These are phyloP conservation scores for Backusella parvicylindrica DNA, from an alignment of 192 early-diverging fungal genomes.

Conservation along the genomic window DNA sequence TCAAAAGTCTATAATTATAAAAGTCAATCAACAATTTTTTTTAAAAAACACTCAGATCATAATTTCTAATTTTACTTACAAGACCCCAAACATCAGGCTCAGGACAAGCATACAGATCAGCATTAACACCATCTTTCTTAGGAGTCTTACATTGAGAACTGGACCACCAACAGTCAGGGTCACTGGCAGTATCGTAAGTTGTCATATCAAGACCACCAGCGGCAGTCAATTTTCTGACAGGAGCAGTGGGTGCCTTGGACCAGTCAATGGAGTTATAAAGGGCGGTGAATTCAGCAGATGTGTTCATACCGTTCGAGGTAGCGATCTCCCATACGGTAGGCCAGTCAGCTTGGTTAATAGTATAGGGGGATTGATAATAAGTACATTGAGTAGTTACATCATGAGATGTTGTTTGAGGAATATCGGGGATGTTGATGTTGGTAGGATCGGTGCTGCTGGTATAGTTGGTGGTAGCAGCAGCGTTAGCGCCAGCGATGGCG, in stretches of 20 bases:
- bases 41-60: neutral
- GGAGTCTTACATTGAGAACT: constrained; percentile 38
- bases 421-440: constrained; percentile 29
- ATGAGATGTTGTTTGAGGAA: constrained; percentile 35
- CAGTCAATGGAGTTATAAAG: constrained; percentile 48
- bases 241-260: constrained; percentile 34
- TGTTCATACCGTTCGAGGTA: constrained; percentile 35
- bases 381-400: constrained; percentile 23
- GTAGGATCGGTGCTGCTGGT: constrained; percentile 21
- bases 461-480: constrained; percentile 10
- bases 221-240: constrained; percentile 17
- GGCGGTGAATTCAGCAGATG: constrained; percentile 36
- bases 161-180: constrained; percentile 48
- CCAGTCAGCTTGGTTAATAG: constrained; percentile 17
- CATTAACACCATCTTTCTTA: constrained; percentile 20
- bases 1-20: constrained; percentile 47
- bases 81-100: constrained; percentile 45
- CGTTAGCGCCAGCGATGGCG: neutral
- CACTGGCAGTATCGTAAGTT: constrained; percentile 12
- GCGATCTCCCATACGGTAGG: constrained; percentile 29
- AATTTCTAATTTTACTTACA: constrained; percentile 18
- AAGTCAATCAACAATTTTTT: neutral
- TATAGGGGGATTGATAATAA: constrained; percentile 18
- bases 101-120: constrained; percentile 39
- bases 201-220: constrained; percentile 30